Evolutionary conservation across 2,329 filamentous ascomycete genomes (phyloP), one percentile per base, ranked within the genome.

Genomic region (Penicillium digitatum): DNA sequence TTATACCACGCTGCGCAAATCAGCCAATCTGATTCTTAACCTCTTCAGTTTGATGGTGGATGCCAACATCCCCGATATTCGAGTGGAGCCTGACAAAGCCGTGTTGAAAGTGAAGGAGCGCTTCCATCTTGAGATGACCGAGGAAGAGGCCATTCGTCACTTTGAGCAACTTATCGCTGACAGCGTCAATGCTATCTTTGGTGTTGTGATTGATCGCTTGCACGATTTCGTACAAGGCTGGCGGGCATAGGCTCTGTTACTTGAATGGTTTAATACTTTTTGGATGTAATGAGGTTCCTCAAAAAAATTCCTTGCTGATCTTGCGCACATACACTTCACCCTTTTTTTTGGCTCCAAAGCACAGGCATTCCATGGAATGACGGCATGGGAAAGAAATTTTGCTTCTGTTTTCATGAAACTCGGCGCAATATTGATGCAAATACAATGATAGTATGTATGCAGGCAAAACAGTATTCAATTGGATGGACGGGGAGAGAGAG

Each of bases 11-110:
- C 78, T 99, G 40, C 85, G 94, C 55, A 96, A 97, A 71, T 90
- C 86, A 2, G 89, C 87, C 18, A 95, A 93, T 64, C 79, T 99
- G 60, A 95, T 99, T 38, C 81, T 99, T 27, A 99, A 99, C 67
- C 74, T 99, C 42, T 99, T 99, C 73, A 91, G 89, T 66, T 80
- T 99, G 55, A 99, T 99, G 94, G 88, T 95, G 16, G 91, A 97
- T 71, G 93, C 94, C 37, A 96, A 96, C 68, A 96, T 99, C 56
- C 94, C 92, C 0, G 95, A 97, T 66, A 95, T 99, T 67, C 87
- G 88, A 55, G 82, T 95, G 22, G 91, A 96, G 75, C 89, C 90
- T 11, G 92, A 96, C 74, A 95, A 95, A 76, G 92, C 90, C 11
- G 93, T 97, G 16, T 78, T 92, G 65, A 99, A 97, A 76, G 93